phyloP scores from a whole-genome alignment of 192 early-diverging fungal species.

The Entophlyctis luteolus region DNA sequence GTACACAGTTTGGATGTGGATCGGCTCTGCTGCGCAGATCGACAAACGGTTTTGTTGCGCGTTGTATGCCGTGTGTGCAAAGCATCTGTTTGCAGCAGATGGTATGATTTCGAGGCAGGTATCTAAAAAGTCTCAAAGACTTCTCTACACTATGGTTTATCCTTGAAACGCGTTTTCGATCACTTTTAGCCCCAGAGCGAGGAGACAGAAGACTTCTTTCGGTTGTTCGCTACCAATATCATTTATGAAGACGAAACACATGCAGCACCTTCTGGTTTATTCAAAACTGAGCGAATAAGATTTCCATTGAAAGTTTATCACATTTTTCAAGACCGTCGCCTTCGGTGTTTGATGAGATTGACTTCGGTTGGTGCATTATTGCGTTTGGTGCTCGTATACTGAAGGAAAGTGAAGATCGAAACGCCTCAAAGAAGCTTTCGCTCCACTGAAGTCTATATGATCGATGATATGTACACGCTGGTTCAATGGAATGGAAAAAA shows the following conservation, averaged over 20 bases:
- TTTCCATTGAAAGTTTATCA: constrained; percentile 39
- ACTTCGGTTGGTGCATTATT: too few species aligned
- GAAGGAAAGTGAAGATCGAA: too few species aligned
- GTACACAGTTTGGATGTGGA: constrained; percentile 47
- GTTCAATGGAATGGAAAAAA: constrained; percentile 48
- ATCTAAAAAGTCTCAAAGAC: neutral
- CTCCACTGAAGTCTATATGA: constrained; percentile 33
- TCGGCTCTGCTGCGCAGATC: constrained; percentile 43
- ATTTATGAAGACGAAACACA: constrained; percentile 18
- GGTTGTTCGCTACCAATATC: constrained; percentile 24
- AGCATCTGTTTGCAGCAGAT: constrained; percentile 35
- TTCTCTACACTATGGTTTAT: too few species aligned
- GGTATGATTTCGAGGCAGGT: constrained; percentile 25
- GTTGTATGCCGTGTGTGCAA: constrained; percentile 46
- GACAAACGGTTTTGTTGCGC: constrained; percentile 56
- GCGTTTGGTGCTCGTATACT: too few species aligned
- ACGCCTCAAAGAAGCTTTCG: constrained; percentile 14
- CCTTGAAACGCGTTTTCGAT: too few species aligned
- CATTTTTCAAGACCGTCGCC: constrained; percentile 14
- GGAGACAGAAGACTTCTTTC: constrained; percentile 8
- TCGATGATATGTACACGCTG: constrained; percentile 42
- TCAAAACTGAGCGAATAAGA: constrained; percentile 30
- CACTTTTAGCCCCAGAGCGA: constrained; percentile 14
- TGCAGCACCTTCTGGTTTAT: constrained; percentile 41
- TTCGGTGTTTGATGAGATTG: neutral